Conservation (phyloP, 371 early-diverging fungal genomes). For the Mortierella sp. region DNA sequence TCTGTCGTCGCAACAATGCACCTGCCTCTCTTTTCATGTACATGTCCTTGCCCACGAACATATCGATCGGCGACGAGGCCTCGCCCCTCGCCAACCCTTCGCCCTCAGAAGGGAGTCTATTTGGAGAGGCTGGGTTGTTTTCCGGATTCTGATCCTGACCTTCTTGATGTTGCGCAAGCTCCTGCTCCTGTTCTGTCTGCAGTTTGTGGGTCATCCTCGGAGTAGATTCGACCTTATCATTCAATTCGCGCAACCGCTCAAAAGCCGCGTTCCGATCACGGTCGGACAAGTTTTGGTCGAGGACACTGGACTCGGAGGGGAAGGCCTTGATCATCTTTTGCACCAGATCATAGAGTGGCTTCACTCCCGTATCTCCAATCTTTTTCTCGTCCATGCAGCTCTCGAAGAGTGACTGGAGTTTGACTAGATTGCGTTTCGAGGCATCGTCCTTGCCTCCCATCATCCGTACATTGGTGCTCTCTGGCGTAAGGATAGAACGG, state of each 20-base stretch:
- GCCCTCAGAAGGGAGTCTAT: too few relatives aligned
- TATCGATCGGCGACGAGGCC: neutral
- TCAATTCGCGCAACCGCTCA: too few relatives aligned
- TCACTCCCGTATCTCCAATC: conserved; percentile 58
- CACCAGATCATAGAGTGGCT: conserved; percentile 60
- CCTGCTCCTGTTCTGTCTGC: too few relatives aligned
- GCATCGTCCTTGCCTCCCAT: conserved; percentile 46
- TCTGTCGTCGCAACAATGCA: neutral
- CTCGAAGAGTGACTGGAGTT: conserved; percentile 60
- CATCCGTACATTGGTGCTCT: conserved; percentile 7
- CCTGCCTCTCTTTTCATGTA: neutral
- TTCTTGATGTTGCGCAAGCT: too few relatives aligned
- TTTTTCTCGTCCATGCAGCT: conserved; percentile 68
- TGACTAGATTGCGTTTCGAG: conserved; percentile 57
- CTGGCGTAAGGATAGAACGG: conserved; percentile 30
- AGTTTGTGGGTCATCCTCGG: too few relatives aligned
- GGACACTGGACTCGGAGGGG: conserved; percentile 27
- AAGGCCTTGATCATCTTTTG: conserved; percentile 52
- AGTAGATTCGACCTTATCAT: too few relatives aligned
- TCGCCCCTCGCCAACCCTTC: too few relatives aligned
- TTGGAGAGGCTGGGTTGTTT: too few relatives aligned
- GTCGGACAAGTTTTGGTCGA: conserved; percentile 4
- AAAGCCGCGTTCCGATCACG: too few relatives aligned
- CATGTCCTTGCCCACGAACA: neutral
- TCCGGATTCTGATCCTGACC: too few relatives aligned